phyloP scores from a whole-genome alignment of 306 rosid species.

The Citrullus mucosospermus region DNA sequence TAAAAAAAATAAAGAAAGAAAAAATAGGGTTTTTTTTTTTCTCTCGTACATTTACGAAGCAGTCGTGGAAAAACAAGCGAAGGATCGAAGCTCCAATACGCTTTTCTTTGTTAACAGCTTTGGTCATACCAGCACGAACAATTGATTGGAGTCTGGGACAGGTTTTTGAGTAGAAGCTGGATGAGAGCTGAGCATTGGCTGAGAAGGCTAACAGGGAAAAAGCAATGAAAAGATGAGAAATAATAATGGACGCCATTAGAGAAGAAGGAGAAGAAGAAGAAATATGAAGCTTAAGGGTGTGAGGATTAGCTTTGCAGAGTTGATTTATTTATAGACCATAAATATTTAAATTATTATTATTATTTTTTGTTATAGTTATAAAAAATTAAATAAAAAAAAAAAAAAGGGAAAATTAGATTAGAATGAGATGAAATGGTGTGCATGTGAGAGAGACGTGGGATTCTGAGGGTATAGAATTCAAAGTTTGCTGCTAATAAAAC shows the following conservation, averaged over 20 bases:
- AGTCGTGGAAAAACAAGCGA: slow-evolving; percentile 84
- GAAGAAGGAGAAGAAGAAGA: not conserved
- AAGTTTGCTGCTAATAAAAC: not conserved
- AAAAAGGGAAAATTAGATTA: too few species aligned
- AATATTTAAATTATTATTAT: too few species aligned
- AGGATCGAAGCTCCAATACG: slow-evolving; percentile 67
- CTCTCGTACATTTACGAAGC: slow-evolving; percentile 49
- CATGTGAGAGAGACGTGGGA: not conserved
- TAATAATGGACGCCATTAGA: slow-evolving; percentile 21
- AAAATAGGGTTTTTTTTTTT: too few species aligned
- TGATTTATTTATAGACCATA: not conserved
- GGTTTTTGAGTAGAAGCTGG: slow-evolving; percentile 33
- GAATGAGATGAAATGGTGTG: not conserved
- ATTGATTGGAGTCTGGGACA: slow-evolving; percentile 40
- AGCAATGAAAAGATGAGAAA: slow-evolving; percentile 8
- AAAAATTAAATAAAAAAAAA: not conserved
- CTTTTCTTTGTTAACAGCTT: slow-evolving; percentile 29
- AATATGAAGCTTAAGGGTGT: not conserved
- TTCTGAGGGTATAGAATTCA: not conserved
- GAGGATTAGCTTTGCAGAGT: not conserved
- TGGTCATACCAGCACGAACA: slow-evolving; percentile 33
- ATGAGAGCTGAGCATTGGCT: slow-evolving; percentile 42
- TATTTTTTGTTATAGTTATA: not conserved
- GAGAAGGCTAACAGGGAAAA: slow-evolving; percentile 11
- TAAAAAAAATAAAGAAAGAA: not conserved